These are phyloP conservation scores for Picea glauca DNA, from an alignment of 75 land plant genomes.

Conservation along the genomic window DNA sequence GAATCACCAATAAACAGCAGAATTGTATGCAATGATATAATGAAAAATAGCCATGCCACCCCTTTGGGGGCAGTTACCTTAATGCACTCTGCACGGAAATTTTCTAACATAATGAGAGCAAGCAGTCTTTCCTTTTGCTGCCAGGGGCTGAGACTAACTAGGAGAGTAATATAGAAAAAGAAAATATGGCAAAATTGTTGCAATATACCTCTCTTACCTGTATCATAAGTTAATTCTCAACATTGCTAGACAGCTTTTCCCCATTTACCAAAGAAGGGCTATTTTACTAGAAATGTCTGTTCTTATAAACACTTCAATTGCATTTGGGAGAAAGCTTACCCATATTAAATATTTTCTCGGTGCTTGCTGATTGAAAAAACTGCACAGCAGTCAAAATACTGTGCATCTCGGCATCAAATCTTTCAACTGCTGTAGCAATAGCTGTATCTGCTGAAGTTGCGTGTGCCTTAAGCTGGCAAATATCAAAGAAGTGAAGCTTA, in stretches of 20 bases:
- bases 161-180: neutral
- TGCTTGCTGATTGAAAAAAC: constrained; percentile 65
- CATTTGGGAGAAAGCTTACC: constrained; percentile 31
- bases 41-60: neutral
- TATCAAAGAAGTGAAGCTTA: constrained; percentile 11
- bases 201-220: neutral
- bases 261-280: neutral
- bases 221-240: neutral
- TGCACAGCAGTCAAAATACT: constrained; percentile 44
- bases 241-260: neutral
- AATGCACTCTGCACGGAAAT: neutral
- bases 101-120: neutral
- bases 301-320: neutral
- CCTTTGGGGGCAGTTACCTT: neutral
- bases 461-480: constrained; percentile 61
- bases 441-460: constrained; percentile 36
- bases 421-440: constrained; percentile 30
- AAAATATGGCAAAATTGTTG: neutral
- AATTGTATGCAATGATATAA: neutral
- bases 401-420: constrained; percentile 37
- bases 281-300: neutral
- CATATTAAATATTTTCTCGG: constrained; percentile 79
- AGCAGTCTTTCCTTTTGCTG: neutral
- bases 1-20: neutral
- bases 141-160: neutral